Evolutionary conservation across 345 rosid species (phyloP).

Genomic region (Bruguiera gymnorhiza): DNA sequence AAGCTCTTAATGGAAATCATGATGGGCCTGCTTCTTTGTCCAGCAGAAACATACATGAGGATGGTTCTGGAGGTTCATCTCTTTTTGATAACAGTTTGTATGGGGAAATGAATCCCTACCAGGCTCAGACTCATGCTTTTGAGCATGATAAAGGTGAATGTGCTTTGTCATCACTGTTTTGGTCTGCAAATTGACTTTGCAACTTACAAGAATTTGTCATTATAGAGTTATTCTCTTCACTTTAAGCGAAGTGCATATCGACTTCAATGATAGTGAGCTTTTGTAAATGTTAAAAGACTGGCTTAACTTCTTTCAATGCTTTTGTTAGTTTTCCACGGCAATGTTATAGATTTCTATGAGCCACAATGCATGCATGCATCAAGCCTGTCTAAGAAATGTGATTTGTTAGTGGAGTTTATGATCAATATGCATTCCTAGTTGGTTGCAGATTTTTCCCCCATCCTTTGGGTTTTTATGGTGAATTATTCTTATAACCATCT

Average conservation of each 20-base stretch:
- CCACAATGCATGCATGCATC: too few relatives aligned
- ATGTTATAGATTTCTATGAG: too few relatives aligned
- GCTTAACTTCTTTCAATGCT: too few relatives aligned
- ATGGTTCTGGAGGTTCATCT: constrained; percentile 53
- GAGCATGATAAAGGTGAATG: constrained; percentile 64
- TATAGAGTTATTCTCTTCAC: too few relatives aligned
- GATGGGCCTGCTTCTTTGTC: constrained; percentile 50
- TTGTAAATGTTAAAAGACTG: neutral
- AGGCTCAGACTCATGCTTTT: constrained; percentile 49
- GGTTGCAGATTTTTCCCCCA: too few relatives aligned
- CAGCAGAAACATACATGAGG: constrained; percentile 56
- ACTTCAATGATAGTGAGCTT: neutral
- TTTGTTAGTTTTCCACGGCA: too few relatives aligned
- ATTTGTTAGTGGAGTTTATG: too few relatives aligned
- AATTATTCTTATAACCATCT: too few relatives aligned
- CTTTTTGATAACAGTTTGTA: constrained; percentile 53
- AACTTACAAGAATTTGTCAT: neutral
- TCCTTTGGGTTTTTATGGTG: too few relatives aligned
- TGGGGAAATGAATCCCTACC: constrained; percentile 43
- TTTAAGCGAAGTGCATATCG: neutral
- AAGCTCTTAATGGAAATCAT: constrained; percentile 36
- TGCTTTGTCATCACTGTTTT: constrained; percentile 1
- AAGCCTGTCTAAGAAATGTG: too few relatives aligned
- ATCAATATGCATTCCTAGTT: too few relatives aligned
- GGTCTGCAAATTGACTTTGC: neutral